Evolutionary conservation across 1,284 basidiomycete species (phyloP).

Genomic region (Vanrija sp.): DNA sequence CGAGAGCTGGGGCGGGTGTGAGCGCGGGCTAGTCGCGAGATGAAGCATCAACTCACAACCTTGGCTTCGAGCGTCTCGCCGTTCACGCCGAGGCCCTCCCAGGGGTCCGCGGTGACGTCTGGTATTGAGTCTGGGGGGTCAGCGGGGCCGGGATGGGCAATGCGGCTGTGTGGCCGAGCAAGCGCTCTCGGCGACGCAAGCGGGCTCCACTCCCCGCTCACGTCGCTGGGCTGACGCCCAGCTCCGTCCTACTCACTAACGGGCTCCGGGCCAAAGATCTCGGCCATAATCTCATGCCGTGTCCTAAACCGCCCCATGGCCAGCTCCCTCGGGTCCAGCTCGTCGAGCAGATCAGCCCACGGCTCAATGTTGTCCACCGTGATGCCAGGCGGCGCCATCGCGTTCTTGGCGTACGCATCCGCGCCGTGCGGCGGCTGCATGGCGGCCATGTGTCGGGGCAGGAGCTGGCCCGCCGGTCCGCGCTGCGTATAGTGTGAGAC

Average conservation of each 20-base stretch:
- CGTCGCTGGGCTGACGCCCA: background rate
- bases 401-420: conserved; percentile 33
- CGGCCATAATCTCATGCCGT: conserved; percentile 40
- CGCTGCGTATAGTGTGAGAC: background rate
- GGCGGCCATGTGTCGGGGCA: conserved; percentile 3
- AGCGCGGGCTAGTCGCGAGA: background rate
- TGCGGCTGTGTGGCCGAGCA: no score
- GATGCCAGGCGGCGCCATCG: conserved; percentile 15
- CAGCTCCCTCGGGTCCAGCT: conserved; percentile 41
- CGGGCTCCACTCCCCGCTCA: no score
- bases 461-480: conserved; percentile 4
- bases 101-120: conserved; percentile 23
- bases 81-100: conserved; percentile 34
- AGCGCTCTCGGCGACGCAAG: no score
- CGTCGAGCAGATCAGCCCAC: conserved; percentile 43
- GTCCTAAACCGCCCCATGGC: conserved; percentile 42
- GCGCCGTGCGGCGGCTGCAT: conserved; percentile 2
- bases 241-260: conserved; percentile 28
- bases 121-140: conserved; percentile 1
- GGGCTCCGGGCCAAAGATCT: conserved; percentile 42
- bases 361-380: conserved; percentile 25
- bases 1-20: conserved; percentile 12
- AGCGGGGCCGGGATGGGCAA: no score
- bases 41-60: conserved; percentile 25
- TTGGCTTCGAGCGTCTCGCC: conserved; percentile 39